Evolutionary conservation across 768 basidiomycete genomes (phyloP).

Genomic region (Collybia sordida): DNA sequence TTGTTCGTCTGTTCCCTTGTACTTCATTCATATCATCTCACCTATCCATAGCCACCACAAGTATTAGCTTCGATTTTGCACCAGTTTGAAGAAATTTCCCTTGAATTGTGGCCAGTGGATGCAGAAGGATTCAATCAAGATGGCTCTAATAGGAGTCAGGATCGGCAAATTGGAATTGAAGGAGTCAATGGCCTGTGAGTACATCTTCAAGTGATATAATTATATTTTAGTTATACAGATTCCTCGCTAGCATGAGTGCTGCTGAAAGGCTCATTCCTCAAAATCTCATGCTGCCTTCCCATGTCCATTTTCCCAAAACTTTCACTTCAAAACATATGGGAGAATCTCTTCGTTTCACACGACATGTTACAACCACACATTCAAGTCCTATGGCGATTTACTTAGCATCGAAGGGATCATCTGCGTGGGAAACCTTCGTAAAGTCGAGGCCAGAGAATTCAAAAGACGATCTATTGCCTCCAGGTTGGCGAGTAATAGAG

Average conservation of each 20-base stretch:
- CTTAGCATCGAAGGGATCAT: constrained; percentile 67
- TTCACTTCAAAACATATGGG: constrained; percentile 57
- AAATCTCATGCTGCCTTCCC: constrained; percentile 48
- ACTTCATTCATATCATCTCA: constrained; percentile 16
- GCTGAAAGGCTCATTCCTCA: constrained; percentile 48
- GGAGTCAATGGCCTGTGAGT: constrained; percentile 64
- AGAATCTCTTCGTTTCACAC: constrained; percentile 63
- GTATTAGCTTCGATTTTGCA: constrained; percentile 55
- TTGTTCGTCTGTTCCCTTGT: constrained; percentile 47
- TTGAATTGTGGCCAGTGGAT: constrained; percentile 49
- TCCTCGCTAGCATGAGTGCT: constrained; percentile 33
- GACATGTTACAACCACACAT: constrained; percentile 51
- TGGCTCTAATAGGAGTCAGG: constrained; percentile 25
- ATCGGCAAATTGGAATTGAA: constrained; percentile 44
- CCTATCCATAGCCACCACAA: constrained; percentile 59
- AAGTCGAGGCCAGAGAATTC: constrained; percentile 49
- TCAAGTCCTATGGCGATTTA: constrained; percentile 71
- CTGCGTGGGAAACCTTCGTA: constrained; percentile 72
- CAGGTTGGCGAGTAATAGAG: constrained; percentile 73
- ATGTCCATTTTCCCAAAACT: constrained; percentile 51
- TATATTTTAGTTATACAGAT: background rate
- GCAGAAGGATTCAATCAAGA: constrained; percentile 7
- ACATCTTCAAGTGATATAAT: background rate
- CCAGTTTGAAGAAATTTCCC: constrained; percentile 50
- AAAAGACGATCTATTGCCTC: constrained; percentile 58